Evolutionary conservation across 371 early-diverging fungal genomes (phyloP).

Genomic region (Chytridium lagenaria): DNA sequence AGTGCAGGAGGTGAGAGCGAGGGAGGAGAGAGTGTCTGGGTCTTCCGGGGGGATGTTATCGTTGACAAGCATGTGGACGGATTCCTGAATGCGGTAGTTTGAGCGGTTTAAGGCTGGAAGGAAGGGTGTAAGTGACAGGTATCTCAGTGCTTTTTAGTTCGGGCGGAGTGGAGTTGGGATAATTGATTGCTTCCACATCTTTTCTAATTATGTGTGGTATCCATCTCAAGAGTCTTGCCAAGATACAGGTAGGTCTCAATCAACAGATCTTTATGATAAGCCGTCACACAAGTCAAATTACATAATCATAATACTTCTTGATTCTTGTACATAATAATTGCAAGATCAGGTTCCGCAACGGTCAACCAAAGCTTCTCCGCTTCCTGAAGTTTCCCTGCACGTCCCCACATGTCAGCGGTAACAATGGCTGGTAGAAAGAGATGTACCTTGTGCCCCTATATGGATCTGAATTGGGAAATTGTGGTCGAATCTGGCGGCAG

Average conservation of each 20-base stretch:
- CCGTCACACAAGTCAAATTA: constrained; percentile 64
- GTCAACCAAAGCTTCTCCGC: constrained; percentile 64
- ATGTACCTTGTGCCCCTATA: too few species aligned
- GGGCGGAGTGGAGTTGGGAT: too few species aligned
- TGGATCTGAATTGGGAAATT: too few species aligned
- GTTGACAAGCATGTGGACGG: constrained; percentile 21
- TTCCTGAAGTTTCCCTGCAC: constrained; percentile 55
- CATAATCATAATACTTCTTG: constrained; percentile 62
- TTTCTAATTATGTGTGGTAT: too few species aligned
- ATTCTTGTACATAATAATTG: constrained; percentile 69
- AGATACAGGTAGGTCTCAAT: constrained; percentile 61
- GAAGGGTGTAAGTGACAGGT: too few species aligned
- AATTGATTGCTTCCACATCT: too few species aligned
- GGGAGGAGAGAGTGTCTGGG: background rate
- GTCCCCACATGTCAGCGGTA: background rate
- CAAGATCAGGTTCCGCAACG: constrained; percentile 61
- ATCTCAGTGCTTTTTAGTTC: too few species aligned
- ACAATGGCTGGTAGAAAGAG: too few species aligned
- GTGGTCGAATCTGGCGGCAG: too few species aligned
- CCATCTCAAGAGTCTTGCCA: constrained; percentile 61
- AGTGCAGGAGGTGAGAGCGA: background rate
- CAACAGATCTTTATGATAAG: constrained; percentile 61
- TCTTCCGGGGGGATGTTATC: constrained; percentile 5
- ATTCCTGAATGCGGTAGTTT: constrained; percentile 16
- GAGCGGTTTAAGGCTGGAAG: constrained; percentile 7